A percentile compares a stretch with the other conserved stretches of the same genome.
Conservation (phyloP, 768 basidiomycete species). For the Boletellus emodensis region DNA sequence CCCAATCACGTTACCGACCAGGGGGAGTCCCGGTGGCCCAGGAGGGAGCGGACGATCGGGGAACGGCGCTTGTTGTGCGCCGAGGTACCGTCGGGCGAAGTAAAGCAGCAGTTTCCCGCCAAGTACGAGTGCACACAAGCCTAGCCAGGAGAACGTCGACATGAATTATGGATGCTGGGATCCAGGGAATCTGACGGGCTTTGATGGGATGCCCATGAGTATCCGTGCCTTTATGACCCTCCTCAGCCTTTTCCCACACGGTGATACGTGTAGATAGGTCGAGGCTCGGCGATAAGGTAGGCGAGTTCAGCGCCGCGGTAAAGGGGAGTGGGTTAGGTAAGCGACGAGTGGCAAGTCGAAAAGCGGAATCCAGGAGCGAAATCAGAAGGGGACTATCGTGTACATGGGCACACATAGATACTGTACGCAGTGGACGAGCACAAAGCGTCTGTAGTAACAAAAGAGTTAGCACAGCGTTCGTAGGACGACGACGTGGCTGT, state of each 20-base stretch:
- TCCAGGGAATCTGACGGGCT: not conserved
- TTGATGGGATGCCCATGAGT: not conserved
- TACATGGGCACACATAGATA: too few species aligned
- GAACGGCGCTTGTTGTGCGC: not conserved
- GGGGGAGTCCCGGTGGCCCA: slow-evolving; percentile 33
- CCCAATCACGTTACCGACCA: slow-evolving; percentile 37
- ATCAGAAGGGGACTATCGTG: too few species aligned
- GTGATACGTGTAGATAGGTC: not conserved
- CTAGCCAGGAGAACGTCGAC: slow-evolving; percentile 1
- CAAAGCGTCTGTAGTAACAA: too few species aligned
- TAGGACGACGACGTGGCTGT: too few species aligned
- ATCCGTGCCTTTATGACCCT: too few species aligned
- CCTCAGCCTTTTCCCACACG: not conserved
- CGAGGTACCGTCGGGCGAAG: not conserved
- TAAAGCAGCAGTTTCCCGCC: not conserved
- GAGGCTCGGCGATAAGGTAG: too few species aligned
- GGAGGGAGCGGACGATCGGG: slow-evolving; percentile 26
- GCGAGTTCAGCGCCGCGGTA: too few species aligned
- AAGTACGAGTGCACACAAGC: not conserved
- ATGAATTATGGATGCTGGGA: not conserved
- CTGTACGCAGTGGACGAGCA: too few species aligned
- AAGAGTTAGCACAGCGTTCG: too few species aligned
- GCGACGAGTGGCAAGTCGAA: too few species aligned
- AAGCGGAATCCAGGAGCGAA: too few species aligned
- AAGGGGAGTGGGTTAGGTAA: too few species aligned